These are phyloP conservation scores for Acidomyces sp. DNA, from an alignment of 495 filamentous ascomycete genomes.

Conservation along the genomic window DNA sequence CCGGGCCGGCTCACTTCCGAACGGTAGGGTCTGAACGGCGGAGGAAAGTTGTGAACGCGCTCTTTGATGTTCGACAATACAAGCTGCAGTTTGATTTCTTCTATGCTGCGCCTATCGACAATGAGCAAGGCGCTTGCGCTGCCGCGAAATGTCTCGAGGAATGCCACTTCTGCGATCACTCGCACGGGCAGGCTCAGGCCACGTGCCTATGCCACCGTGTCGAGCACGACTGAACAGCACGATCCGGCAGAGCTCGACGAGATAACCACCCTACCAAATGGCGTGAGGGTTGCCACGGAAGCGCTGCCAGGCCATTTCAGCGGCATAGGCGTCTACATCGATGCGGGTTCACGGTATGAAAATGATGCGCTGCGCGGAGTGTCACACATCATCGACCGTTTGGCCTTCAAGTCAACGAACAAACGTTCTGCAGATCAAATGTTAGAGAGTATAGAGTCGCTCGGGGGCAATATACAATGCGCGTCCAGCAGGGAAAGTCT, in stretches of 20 bases:
- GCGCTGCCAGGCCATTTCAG: constrained; percentile 91
- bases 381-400: constrained; percentile 87
- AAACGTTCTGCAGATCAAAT: constrained; percentile 65
- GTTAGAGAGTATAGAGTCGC: constrained; percentile 66
- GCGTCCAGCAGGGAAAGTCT: constrained; percentile 88
- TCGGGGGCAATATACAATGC: constrained; percentile 93
- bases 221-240: constrained; percentile 1
- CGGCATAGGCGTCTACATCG: constrained; percentile 90
- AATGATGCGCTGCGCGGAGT: constrained; percentile 72
- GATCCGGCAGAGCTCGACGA: constrained; percentile 80
- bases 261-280: constrained; percentile 84
- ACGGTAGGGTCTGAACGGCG: too few species aligned
- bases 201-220: constrained; percentile 16
- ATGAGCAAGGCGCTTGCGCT: constrained; percentile 8
- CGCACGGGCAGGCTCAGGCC: not conserved
- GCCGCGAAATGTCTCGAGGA: constrained; percentile 6
- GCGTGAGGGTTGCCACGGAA: constrained; percentile 87
- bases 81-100: not conserved
- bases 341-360: constrained; percentile 92
- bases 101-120: constrained; percentile 5
- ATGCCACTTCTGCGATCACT: not conserved
- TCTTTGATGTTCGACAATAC: too few species aligned
- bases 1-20: too few species aligned
- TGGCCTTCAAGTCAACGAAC: constrained; percentile 90
- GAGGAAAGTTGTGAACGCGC: too few species aligned